phyloP scores from a whole-genome alignment of 768 basidiomycete species.

The Terana coerulea region DNA sequence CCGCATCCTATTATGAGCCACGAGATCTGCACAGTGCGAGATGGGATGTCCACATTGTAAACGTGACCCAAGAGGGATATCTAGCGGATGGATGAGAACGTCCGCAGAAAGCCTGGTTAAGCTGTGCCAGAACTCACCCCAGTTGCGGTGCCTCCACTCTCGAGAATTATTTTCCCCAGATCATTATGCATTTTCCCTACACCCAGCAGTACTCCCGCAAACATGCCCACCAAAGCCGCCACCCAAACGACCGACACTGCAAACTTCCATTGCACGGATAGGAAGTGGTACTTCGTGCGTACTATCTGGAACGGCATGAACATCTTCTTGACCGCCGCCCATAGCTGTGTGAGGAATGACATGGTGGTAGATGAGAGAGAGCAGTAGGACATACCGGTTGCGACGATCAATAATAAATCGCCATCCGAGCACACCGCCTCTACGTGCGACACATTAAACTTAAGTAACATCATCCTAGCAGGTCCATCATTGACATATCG shows the following conservation, averaged over 20 bases:
- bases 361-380: background rate
- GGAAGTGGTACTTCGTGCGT: background rate
- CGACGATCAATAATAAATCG: background rate
- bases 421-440: background rate
- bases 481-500: too few species aligned
- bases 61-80: constrained; percentile 19
- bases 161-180: background rate
- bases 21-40: constrained; percentile 14
- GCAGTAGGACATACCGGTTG: background rate
- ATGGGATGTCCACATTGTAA: constrained; percentile 15
- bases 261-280: background rate
- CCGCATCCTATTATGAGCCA: constrained; percentile 21
- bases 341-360: background rate
- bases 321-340: too few species aligned
- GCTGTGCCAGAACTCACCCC: background rate
- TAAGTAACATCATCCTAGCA: too few species aligned
- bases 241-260: background rate
- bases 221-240: background rate
- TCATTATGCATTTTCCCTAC: background rate
- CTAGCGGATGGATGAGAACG: constrained; percentile 1
- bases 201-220: constrained; percentile 1
- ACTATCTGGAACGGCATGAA: background rate
- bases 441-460: background rate
- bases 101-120: background rate
- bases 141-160: background rate